Evolutionary conservation across 306 rosid species (phyloP).

Genomic region (Cucurbita moschata): DNA sequence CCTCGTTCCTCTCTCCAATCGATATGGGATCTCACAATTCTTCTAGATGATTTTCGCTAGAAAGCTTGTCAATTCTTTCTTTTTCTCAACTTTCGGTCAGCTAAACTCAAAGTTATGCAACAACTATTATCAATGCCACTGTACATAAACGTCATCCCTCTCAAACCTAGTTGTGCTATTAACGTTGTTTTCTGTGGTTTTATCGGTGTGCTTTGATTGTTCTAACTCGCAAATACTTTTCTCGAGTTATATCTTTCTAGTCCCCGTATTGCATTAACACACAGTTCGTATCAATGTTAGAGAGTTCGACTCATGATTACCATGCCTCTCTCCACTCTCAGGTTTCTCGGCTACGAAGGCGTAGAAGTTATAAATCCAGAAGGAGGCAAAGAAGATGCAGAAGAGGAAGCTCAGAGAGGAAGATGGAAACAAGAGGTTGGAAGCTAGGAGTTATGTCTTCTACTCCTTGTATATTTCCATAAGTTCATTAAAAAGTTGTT

Average conservation of each 20-base stretch:
- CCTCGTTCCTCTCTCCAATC: too few species aligned
- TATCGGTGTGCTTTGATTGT: not conserved
- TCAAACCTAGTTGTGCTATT: not conserved
- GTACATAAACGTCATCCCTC: not conserved
- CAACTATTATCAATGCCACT: not conserved
- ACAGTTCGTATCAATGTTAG: not conserved
- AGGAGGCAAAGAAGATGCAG: conserved; percentile 88
- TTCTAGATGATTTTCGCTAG: not conserved
- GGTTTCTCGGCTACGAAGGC: conserved; percentile 77
- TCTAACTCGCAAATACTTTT: not conserved
- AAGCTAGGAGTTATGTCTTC: not conserved
- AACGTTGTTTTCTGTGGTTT: not conserved
- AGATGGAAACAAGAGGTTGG: conserved; percentile 87
- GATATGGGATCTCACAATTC: too few species aligned
- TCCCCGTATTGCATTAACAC: not conserved
- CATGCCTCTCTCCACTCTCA: conserved; percentile 10
- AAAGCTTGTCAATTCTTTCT: not conserved
- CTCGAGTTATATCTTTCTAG: not conserved
- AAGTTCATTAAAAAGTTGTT: too few species aligned
- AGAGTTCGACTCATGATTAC: conserved; percentile 10
- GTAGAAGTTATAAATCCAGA: conserved; percentile 90
- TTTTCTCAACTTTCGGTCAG: not conserved
- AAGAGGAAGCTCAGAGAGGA: conserved; percentile 76
- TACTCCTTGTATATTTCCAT: not conserved
- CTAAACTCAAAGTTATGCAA: not conserved